Evolutionary conservation across 2,329 filamentous ascomycete species (phyloP).

Genomic region (Pseudogymnoascus sp.): DNA sequence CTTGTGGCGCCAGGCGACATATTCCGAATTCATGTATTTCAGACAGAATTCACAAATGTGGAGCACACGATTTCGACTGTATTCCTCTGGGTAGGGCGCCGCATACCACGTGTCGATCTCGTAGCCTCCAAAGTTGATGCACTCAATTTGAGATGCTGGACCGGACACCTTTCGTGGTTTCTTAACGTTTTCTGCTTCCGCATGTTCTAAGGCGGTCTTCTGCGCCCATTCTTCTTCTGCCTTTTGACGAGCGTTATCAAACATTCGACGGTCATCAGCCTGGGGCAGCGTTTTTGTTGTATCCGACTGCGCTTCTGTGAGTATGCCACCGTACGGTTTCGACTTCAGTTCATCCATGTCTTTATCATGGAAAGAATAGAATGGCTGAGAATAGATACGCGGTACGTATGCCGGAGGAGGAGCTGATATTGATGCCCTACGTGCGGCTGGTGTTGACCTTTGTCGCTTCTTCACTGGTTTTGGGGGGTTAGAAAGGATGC

Average conservation of each 20-base stretch:
- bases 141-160: slow-evolving; percentile 93
- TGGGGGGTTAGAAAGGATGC: slow-evolving; percentile 52
- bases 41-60: slow-evolving; percentile 99
- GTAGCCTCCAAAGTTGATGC: slow-evolving; percentile 94
- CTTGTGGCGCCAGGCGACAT: slow-evolving; percentile 96
- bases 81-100: slow-evolving; percentile 95
- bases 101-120: slow-evolving; percentile 99
- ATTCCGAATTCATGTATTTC: slow-evolving; percentile 99
- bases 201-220: slow-evolving; percentile 59
- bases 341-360: slow-evolving; percentile 83
- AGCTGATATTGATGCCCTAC: slow-evolving; percentile 29
- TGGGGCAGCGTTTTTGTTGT: slow-evolving; percentile 82
- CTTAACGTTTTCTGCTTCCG: slow-evolving; percentile 54
- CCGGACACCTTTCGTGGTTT: slow-evolving; percentile 70
- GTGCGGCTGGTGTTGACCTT: slow-evolving; percentile 35
- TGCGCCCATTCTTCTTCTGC: slow-evolving; percentile 89
- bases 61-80: slow-evolving; percentile 91
- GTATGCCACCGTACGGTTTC: slow-evolving; percentile 91
- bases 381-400: slow-evolving; percentile 61
- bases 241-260: slow-evolving; percentile 82
- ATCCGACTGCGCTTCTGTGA: slow-evolving; percentile 82
- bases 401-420: slow-evolving; percentile 28
- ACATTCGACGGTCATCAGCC: slow-evolving; percentile 72
- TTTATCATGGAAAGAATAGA: slow-evolving; percentile 82
- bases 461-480: slow-evolving; percentile 46